These are phyloP conservation scores for Lentinus polychrous DNA, from an alignment of 1,284 basidiomycete genomes.

Conservation along the genomic window DNA sequence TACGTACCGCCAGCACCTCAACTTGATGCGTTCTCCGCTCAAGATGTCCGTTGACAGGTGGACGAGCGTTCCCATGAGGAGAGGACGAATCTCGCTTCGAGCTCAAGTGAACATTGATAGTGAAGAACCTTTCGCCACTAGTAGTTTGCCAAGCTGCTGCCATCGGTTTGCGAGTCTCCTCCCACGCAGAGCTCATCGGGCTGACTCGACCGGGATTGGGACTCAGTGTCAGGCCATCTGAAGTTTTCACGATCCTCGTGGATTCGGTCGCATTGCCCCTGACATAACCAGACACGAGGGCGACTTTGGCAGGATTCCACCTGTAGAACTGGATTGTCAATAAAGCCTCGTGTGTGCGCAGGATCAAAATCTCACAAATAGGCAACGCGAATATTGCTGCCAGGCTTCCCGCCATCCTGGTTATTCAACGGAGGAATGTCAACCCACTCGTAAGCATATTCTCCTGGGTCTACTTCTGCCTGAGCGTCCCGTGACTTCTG, in stretches of 20 bases:
- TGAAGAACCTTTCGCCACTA: slow-evolving; percentile 43
- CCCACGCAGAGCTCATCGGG: slow-evolving; percentile 50
- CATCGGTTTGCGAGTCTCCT: slow-evolving; percentile 54
- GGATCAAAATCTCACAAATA: slow-evolving; percentile 34
- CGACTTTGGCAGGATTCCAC: slow-evolving; percentile 24
- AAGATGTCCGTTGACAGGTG: slow-evolving; percentile 50
- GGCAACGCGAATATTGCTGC: slow-evolving; percentile 59
- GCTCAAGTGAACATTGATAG: slow-evolving; percentile 54
- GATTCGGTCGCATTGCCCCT: slow-evolving; percentile 21
- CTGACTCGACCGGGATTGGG: slow-evolving; percentile 61
- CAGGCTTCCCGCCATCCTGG: slow-evolving; percentile 56
- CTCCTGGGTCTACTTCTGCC: neutral
- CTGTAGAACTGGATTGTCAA: slow-evolving; percentile 2
- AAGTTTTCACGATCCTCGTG: slow-evolving; percentile 12
- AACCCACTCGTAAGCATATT: slow-evolving; percentile 37
- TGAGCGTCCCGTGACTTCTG: slow-evolving; percentile 13
- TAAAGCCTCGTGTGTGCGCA: neutral
- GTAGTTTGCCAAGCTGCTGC: slow-evolving; percentile 50
- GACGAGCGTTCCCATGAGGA: slow-evolving; percentile 48
- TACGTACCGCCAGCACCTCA: slow-evolving; percentile 39
- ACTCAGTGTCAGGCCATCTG: slow-evolving; percentile 28
- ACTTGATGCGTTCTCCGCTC: slow-evolving; percentile 46
- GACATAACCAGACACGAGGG: slow-evolving; percentile 17
- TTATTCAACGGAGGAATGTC: slow-evolving; percentile 47
- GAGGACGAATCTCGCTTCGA: slow-evolving; percentile 55